Base-by-base conservation (phyloP, 2,329 filamentous ascomycete genomes). In the Penicillium palitans region DNA sequence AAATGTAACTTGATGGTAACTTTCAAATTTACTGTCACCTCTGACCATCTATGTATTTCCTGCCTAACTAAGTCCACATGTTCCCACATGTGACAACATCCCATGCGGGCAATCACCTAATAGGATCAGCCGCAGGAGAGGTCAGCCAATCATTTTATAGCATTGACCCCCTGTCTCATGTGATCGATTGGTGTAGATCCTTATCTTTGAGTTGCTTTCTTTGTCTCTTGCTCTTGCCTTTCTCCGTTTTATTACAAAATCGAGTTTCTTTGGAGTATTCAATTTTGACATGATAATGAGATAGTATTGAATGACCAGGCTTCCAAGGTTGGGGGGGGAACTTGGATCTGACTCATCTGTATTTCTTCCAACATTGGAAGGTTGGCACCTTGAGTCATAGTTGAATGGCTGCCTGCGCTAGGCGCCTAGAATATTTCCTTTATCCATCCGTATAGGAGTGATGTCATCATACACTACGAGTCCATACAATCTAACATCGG, bases 1-100 rank as follows among this genome's bases (percentile, higher is more conserved):
- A 17, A 15, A 7, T 17, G 33, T 35, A 35, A 35, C 13, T 17
- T 12, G 3, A 12, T 31, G 29, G 29, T 31, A 31, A 31, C 10
- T 31, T 31, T 31, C 29, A 10, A 10, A 31, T 31, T 31, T 31
- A 31, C 13, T 31, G 12, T 31, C 29, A 33, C 5, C 8, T 27
- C 27, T 27, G 27, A 9, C 27, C 27, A 27, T 27, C 27, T 27
- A 21, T 21, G 19, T 6, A 33, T 33, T 52, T 52, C 49, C 49
- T 42, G n/a, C 25, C 49, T 42, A 41, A 55, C 49, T 42, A 41
- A 55, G 35, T 21, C 46, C 35, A 15, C 10, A 31, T 31, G 8
- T 40, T n/a, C n/a, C 59, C 61, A 55, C 64, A 66, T 66, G 64
- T 66, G 64, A 66, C 62, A 66, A 58, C 61, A 61, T 66, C 53